These are phyloP conservation scores for Aristolochia contorta DNA, from an alignment of 164 flowering plant genomes.

Conservation along the genomic window DNA sequence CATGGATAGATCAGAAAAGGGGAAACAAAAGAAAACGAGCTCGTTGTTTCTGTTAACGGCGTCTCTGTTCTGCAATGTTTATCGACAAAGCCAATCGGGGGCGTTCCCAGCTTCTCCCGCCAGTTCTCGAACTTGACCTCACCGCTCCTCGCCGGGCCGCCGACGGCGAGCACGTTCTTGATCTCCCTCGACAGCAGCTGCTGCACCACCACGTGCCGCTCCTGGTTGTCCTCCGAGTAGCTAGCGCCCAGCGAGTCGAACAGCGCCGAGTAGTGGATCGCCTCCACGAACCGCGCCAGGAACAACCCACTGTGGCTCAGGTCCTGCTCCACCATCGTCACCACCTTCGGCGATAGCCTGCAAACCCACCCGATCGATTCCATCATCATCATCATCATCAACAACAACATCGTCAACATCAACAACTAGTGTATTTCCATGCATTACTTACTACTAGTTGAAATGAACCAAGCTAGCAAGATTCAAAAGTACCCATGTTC, in stretches of 20 bases:
- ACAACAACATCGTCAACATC: no score
- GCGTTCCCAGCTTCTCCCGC: conserved; percentile 59
- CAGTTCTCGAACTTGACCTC: conserved; percentile 73
- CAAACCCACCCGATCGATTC: background rate
- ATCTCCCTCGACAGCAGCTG: conserved; percentile 78
- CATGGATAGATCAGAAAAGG: background rate
- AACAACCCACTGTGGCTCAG: conserved; percentile 78
- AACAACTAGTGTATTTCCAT: no score
- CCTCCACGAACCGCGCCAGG: conserved; percentile 89
- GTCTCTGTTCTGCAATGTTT: no score
- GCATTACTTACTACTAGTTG: no score
- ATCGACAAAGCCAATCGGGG: no score
- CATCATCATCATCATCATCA: no score
- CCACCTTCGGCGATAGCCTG: conserved; percentile 94
- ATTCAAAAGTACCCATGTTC: no score
- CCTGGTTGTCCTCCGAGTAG: conserved; percentile 93
- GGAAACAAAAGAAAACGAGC: background rate
- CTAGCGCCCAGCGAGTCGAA: conserved; percentile 96
- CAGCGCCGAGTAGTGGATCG: conserved; percentile 93
- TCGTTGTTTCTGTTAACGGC: no score
- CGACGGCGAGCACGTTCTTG: conserved; percentile 63
- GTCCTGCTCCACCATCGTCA: conserved; percentile 97
- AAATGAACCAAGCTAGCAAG: no score
- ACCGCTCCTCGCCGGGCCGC: conserved; percentile 65
- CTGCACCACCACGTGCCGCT: conserved; percentile 90